phyloP scores from a whole-genome alignment of 176 grass and related monocot species.

The Carex littledalei region DNA sequence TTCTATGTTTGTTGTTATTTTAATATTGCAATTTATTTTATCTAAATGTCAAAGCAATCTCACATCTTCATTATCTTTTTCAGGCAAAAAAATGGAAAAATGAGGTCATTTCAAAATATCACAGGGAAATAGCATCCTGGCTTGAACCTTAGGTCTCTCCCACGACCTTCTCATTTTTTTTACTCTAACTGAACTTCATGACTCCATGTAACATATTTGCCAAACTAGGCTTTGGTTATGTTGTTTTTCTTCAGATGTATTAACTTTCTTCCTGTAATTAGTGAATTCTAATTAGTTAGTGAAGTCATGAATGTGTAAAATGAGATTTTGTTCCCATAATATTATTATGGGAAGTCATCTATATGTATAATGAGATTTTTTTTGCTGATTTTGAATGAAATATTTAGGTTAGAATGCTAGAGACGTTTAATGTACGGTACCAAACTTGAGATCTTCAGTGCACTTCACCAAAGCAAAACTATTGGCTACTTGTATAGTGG shows the following conservation, averaged over 20 bases:
- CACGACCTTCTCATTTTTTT: too few relatives aligned
- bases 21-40: neutral
- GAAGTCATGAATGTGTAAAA: conserved; percentile 3
- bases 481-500: too few relatives aligned
- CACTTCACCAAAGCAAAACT: too few relatives aligned
- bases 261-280: neutral
- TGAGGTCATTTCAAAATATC: conserved; percentile 46
- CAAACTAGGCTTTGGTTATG: neutral
- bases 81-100: conserved; percentile 63
- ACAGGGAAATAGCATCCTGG: conserved; percentile 16
- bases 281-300: neutral
- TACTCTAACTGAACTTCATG: neutral
- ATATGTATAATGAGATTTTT: neutral
- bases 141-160: neutral
- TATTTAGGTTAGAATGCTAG: neutral
- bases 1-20: neutral
- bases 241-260: neutral
- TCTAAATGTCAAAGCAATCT: neutral
- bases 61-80: neutral
- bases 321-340: neutral
- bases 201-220: neutral
- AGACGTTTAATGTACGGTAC: neutral
- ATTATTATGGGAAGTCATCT: neutral
- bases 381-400: neutral
- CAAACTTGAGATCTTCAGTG: neutral